Evolutionary conservation across 768 basidiomycete species (phyloP).

Genomic region (Leccinellum albellum): DNA sequence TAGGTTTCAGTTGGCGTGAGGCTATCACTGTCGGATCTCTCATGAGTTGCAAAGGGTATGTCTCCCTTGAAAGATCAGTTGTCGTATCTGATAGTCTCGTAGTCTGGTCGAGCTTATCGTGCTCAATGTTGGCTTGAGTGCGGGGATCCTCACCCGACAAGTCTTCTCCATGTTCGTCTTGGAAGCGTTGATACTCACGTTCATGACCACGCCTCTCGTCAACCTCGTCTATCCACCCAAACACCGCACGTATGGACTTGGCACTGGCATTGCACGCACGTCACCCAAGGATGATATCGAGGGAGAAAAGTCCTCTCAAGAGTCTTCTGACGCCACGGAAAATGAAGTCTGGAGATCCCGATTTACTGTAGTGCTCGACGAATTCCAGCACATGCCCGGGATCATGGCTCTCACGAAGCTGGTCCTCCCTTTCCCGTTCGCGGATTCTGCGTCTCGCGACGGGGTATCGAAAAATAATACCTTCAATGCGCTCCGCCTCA

Average conservation of each 20-base stretch:
- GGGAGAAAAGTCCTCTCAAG: not conserved
- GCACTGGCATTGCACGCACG: not conserved
- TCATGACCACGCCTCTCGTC: conserved; percentile 82
- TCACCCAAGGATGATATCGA: not conserved
- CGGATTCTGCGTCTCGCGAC: not conserved
- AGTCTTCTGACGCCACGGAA: not conserved
- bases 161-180: conserved; percentile 97
- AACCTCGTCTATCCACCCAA: conserved; percentile 64
- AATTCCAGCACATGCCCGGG: conserved; percentile 81
- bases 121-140: conserved; percentile 86
- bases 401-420: conserved; percentile 90
- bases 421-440: conserved; percentile 43
- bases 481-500: conserved; percentile 79
- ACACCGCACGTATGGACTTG: conserved; percentile 46
- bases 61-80: conserved; percentile 19
- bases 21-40: conserved; percentile 81
- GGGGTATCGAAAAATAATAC: not conserved
- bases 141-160: conserved; percentile 67
- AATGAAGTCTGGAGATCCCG: conserved; percentile 30
- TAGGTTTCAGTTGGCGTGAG: conserved; percentile 81
- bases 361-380: conserved; percentile 87
- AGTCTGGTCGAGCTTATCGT: conserved; percentile 93
- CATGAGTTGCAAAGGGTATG: conserved; percentile 93
- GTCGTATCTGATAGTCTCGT: conserved; percentile 1
- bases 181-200: conserved; percentile 77